Evolutionary conservation across 2,329 filamentous ascomycete species (phyloP).

Genomic region (Colletotrichum sp.): DNA sequence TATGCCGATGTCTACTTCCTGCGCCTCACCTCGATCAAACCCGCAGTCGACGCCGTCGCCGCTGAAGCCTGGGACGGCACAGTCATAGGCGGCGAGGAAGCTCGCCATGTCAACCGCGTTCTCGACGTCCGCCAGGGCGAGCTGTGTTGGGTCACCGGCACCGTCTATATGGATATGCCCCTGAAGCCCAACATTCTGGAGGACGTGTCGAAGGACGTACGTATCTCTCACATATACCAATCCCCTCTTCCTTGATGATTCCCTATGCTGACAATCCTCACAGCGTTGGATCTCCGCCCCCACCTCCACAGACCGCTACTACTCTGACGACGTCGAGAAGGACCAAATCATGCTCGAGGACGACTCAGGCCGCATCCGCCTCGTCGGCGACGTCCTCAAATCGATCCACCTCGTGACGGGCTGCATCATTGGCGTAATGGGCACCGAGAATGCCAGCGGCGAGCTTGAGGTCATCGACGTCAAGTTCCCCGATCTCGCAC

Average conservation of each 20-base stretch:
- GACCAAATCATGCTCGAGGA: slow-evolving; percentile 90
- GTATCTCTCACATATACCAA: slow-evolving; percentile 28
- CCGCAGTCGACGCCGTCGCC: slow-evolving; percentile 78
- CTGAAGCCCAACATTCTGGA: slow-evolving; percentile 96
- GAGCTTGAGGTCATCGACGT: slow-evolving; percentile 93
- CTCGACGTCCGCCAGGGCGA: slow-evolving; percentile 95
- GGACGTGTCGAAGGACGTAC: slow-evolving; percentile 89
- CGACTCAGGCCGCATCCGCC: slow-evolving; percentile 85
- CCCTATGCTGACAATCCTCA: not conserved
- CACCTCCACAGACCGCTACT: slow-evolving; percentile 77
- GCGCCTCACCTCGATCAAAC: slow-evolving; percentile 86
- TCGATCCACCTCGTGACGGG: slow-evolving; percentile 84
- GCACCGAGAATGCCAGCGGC: slow-evolving; percentile 89
- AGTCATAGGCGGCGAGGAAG: slow-evolving; percentile 77
- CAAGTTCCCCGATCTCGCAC: slow-evolving; percentile 84
- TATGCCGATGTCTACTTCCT: slow-evolving; percentile 98
- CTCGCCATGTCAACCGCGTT: slow-evolving; percentile 82
- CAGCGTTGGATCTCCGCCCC: slow-evolving; percentile 91
- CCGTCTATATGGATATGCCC: slow-evolving; percentile 96
- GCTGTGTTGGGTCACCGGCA: slow-evolving; percentile 93
- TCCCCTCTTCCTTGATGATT: not conserved
- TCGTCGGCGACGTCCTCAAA: slow-evolving; percentile 75
- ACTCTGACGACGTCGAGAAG: slow-evolving; percentile 56
- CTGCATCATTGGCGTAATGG: slow-evolving; percentile 92
- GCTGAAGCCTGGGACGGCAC: slow-evolving; percentile 78